Evolutionary conservation across 164 flowering plant genomes (phyloP), one percentile per base, ranked within the genome.

Genomic region (Chloranthus sessilifolius): DNA sequence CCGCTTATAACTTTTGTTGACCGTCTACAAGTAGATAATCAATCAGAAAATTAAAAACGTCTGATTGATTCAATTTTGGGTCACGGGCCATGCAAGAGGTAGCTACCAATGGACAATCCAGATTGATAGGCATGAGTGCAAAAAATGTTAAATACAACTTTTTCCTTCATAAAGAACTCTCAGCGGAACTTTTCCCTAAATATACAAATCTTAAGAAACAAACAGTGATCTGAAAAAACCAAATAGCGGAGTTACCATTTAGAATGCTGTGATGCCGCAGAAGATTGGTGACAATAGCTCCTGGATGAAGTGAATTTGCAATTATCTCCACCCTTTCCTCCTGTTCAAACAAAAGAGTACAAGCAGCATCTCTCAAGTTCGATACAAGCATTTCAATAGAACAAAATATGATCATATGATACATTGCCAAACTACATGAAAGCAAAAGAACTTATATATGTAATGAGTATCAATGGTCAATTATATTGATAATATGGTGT

Each of bases 301-400:
- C 83, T 22, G 83, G 83, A 66, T 75, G 78, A 34, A 78, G 70
- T 31, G 80, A 70, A 58, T 78, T 78, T 6, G 74, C 80, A 10
- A 74, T 74, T 42, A 78, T 52, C 11, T 66, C 22, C 47, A 68
- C 74, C 45, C 74, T 72, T 50, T 78, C 87, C 60, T 76, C 95
- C 95, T 85, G 73, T 53, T 49, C 14, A 43, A 56, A 42, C 7
- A 39, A 21, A 4, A 23, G 34, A 46, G 8, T 19, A 19, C 37
- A 28, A 47, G 40, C 37, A 17, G 30, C 33, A 26, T 48, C 25
- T 8, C 34, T 43, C 37, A 53, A 5, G 15, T 31, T 24, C 16
- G 1, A 16, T 15, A n/a, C 31, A 27, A 16, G 22, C 5, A 10
- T 2, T 34, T 35, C 5, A 21, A 42, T 4, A 41, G 28, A 10